Conservation (phyloP, 768 basidiomycete genomes). For the Trametes meyenii region DNA sequence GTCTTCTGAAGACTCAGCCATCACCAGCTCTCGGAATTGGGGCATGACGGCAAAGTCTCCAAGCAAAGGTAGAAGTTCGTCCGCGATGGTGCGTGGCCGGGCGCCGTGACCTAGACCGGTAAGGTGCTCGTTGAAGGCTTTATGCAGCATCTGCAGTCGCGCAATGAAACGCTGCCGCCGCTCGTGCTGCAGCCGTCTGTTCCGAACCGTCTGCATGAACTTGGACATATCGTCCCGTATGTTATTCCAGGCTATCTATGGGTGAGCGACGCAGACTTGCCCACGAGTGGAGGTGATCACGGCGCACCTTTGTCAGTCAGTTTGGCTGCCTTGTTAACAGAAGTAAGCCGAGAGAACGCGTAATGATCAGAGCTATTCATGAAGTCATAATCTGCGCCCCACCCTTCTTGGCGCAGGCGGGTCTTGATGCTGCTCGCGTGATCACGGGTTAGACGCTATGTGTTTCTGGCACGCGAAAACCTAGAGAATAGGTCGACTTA, state of each 20-base stretch:
- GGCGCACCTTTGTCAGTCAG: neutral
- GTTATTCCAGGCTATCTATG: neutral
- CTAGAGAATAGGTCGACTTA: no score
- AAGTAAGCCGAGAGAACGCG: neutral
- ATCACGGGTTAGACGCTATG: no score
- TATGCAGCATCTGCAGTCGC: neutral
- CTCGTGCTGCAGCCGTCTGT: neutral
- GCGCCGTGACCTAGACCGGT: no score
- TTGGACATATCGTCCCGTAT: neutral
- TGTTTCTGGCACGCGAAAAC: no score
- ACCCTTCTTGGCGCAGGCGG: neutral
- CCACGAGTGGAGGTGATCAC: neutral
- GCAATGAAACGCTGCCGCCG: neutral
- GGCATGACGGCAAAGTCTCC: neutral
- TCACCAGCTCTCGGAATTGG: neutral
- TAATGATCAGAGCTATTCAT: neutral
- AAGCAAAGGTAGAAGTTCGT: no score
- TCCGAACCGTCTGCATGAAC: neutral
- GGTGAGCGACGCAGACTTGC: neutral
- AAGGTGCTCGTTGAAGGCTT: no score
- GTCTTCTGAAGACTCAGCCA: neutral
- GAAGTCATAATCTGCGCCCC: neutral
- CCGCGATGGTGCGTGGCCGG: no score
- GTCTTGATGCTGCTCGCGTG: neutral
- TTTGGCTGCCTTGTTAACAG: neutral